Conservation (phyloP, 768 basidiomycete species). For the Botryobasidium botryosum region DNA sequence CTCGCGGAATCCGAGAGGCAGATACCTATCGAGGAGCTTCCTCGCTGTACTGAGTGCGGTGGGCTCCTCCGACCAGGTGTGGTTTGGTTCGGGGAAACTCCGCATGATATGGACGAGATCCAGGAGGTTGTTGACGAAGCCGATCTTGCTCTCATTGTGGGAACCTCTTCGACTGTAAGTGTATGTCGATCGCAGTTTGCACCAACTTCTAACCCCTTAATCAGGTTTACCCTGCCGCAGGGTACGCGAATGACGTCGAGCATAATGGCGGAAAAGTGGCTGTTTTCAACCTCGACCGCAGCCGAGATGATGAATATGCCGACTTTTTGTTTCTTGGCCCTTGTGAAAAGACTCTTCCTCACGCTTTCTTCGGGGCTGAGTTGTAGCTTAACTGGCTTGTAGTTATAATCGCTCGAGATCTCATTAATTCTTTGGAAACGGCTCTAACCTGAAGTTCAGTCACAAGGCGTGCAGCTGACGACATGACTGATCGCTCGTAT, state of each 20-base stretch:
- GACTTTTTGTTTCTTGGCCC: constrained; percentile 15
- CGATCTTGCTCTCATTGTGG: constrained; percentile 37
- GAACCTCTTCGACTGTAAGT: constrained; percentile 35
- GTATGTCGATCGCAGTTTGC: background rate
- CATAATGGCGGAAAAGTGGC: constrained; percentile 13
- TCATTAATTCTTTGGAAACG: no score
- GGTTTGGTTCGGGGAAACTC: constrained; percentile 41
- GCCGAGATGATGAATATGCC: constrained; percentile 8
- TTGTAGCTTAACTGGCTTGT: constrained; percentile 8
- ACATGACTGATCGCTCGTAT: no score
- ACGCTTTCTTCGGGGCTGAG: no score
- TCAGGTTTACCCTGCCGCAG: constrained; percentile 16
- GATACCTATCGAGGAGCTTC: constrained; percentile 25
- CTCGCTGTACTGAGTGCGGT: constrained; percentile 27
- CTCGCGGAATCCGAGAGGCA: no score
- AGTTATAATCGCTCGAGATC: no score
- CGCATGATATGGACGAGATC: constrained; percentile 25
- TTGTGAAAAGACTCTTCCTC: constrained; percentile 14
- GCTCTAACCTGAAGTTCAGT: no score
- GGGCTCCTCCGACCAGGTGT: constrained; percentile 34
- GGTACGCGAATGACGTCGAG: constrained; percentile 12
- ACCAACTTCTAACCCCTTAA: background rate
- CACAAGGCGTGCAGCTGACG: no score
- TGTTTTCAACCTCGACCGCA: constrained; percentile 15
- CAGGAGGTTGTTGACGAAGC: constrained; percentile 27